Percentiles rank a stretch among this genome's conserved stretches.
Conservation (phyloP, 2,329 filamentous ascomycete species). For the Fusarium stilboides region DNA sequence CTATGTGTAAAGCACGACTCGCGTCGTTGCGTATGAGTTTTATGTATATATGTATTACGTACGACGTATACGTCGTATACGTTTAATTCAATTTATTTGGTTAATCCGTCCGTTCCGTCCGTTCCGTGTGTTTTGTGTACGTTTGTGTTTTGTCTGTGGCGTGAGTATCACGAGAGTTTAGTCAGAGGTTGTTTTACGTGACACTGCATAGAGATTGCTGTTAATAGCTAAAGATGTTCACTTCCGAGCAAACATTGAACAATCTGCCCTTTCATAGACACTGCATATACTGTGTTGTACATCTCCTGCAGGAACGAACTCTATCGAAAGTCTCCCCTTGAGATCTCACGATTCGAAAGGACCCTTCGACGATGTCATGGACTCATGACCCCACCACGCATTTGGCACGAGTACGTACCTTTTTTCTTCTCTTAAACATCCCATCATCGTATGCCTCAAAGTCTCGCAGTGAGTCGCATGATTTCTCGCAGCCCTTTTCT, state of each 20-base stretch:
- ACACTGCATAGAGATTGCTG: no score
- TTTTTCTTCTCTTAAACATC: constrained; percentile 25
- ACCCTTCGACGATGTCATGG: constrained; percentile 44
- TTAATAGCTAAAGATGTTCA: no score
- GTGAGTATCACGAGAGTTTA: constrained; percentile 10
- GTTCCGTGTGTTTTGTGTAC: constrained; percentile 25
- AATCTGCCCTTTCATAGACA: no score
- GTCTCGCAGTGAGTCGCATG: constrained; percentile 34
- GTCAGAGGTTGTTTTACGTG: not conserved
- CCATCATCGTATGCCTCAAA: constrained; percentile 34
- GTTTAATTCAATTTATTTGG: constrained; percentile 43
- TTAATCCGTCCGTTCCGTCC: constrained; percentile 30
- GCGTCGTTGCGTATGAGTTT: constrained; percentile 48
- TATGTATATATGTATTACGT: constrained; percentile 44
- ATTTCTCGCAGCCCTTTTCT: constrained; percentile 21
- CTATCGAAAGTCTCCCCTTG: constrained; percentile 1
- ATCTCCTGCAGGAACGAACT: constrained; percentile 5
- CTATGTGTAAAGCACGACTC: constrained; percentile 48
- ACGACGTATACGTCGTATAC: constrained; percentile 40
- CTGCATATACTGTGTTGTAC: not conserved
- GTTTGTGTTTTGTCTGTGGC: constrained; percentile 21
- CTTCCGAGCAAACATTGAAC: no score
- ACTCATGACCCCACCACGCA: constrained; percentile 41
- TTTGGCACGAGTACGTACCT: constrained; percentile 38
- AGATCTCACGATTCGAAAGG: constrained; percentile 24